These are phyloP conservation scores for Penicillium sp. DNA, from an alignment of 2,329 filamentous ascomycete species.

Conservation along the genomic window DNA sequence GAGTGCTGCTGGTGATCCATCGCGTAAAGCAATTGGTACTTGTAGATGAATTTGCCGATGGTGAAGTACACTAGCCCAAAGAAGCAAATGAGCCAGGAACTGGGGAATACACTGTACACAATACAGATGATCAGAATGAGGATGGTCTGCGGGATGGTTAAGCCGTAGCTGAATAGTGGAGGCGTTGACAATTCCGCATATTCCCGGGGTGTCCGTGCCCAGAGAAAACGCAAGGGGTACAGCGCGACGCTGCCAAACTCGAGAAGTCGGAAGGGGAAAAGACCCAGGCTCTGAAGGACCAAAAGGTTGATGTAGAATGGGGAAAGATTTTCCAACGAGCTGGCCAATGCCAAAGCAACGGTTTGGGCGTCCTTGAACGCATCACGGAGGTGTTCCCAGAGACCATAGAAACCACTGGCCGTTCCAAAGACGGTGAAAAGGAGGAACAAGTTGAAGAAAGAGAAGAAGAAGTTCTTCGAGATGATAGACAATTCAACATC, in stretches of 20 bases:
- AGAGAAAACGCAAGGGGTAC: slow-evolving; percentile 76
- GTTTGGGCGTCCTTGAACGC: slow-evolving; percentile 75
- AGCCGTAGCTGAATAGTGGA: slow-evolving; percentile 90
- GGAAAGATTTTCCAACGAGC: slow-evolving; percentile 70
- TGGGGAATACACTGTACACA: slow-evolving; percentile 84
- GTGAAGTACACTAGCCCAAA: slow-evolving; percentile 68
- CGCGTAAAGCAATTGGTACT: slow-evolving; percentile 91
- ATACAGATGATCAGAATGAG: slow-evolving; percentile 93
- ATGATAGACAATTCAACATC: slow-evolving; percentile 94
- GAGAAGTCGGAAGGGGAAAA: slow-evolving; percentile 88
- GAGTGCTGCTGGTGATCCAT: slow-evolving; percentile 79
- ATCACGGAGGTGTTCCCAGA: slow-evolving; percentile 65
- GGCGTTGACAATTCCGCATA: slow-evolving; percentile 79
- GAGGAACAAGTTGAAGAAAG: slow-evolving; percentile 98
- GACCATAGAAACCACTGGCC: slow-evolving; percentile 69
- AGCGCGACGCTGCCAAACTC: slow-evolving; percentile 83
- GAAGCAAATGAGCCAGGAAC: slow-evolving; percentile 77
- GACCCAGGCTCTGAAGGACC: slow-evolving; percentile 86
- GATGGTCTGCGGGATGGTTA: slow-evolving; percentile 89
- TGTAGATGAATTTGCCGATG: slow-evolving; percentile 47
- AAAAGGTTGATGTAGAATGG: slow-evolving; percentile 93
- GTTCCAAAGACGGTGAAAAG: slow-evolving; percentile 88
- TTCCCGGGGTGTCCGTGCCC: slow-evolving; percentile 85
- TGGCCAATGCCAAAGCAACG: slow-evolving; percentile 73
- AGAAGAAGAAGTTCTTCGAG: slow-evolving; percentile 99